phyloP scores from a whole-genome alignment of 108 stramenopile species.

The Fistulifera solaris region DNA sequence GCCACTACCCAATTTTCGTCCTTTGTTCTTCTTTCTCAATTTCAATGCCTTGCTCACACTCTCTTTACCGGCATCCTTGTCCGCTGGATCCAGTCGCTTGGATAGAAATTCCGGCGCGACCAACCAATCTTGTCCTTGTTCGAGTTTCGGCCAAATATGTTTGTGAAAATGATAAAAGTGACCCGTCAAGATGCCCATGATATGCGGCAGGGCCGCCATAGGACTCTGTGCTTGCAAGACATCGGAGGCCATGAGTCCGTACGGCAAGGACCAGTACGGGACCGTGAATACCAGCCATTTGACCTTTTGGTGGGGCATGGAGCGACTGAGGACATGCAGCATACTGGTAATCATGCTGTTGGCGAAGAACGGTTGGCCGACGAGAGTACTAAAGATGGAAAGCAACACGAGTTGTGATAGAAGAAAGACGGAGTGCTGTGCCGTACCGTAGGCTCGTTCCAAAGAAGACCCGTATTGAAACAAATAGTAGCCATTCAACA shows the following conservation, averaged over 20 bases:
- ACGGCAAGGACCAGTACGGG: slow-evolving; percentile 84
- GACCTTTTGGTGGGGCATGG: slow-evolving; percentile 74
- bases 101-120: slow-evolving; percentile 60
- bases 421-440: slow-evolving; percentile 68
- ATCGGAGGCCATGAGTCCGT: slow-evolving; percentile 73
- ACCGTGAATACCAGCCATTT: slow-evolving; percentile 84
- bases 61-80: slow-evolving; percentile 34
- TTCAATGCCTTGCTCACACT: slow-evolving; percentile 50
- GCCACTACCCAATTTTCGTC: slow-evolving; percentile 52
- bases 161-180: slow-evolving; percentile 81
- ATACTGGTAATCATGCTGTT: slow-evolving; percentile 73
- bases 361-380: slow-evolving; percentile 77
- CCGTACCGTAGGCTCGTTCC: slow-evolving; percentile 76
- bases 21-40: slow-evolving; percentile 64
- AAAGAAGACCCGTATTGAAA: slow-evolving; percentile 76
- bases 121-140: slow-evolving; percentile 79
- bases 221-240: slow-evolving; percentile 66
- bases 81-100: slow-evolving; percentile 44
- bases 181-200: slow-evolving; percentile 79
- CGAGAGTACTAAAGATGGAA: slow-evolving; percentile 43
- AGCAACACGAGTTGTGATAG: slow-evolving; percentile 50
- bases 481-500: slow-evolving; percentile 79
- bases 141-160: slow-evolving; percentile 72
- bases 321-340: slow-evolving; percentile 80
- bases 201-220: slow-evolving; percentile 70